These are phyloP conservation scores for Ganoderma resinaceum DNA, from an alignment of 1,284 basidiomycete genomes.

Conservation along the genomic window DNA sequence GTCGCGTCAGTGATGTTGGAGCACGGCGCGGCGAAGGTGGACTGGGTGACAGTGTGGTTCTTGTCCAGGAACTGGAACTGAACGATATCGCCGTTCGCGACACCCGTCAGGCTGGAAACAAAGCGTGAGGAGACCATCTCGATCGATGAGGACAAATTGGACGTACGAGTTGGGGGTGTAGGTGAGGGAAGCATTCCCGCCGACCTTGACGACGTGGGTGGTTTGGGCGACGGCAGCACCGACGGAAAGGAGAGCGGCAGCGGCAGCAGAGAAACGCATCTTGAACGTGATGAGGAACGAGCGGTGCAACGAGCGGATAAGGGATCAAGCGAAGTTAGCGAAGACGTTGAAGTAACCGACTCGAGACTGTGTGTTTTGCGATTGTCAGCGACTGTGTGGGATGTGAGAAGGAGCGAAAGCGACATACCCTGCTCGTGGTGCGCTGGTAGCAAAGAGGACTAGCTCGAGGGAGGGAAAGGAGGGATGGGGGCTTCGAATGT, in stretches of 20 bases:
- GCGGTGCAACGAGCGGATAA: conserved; percentile 27
- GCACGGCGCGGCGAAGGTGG: conserved; percentile 60
- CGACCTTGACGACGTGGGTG: conserved; percentile 52
- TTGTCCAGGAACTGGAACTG: conserved; percentile 55
- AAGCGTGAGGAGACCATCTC: neutral
- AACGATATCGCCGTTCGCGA: conserved; percentile 57
- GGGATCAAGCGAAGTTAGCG: conserved; percentile 35
- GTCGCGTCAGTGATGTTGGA: conserved; percentile 36
- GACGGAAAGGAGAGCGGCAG: conserved; percentile 51
- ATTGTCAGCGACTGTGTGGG: conserved; percentile 5
- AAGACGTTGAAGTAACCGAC: conserved; percentile 40
- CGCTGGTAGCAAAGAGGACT: conserved; percentile 39
- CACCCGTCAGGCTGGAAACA: conserved; percentile 46
- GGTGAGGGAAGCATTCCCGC: conserved; percentile 48
- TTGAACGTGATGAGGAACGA: conserved; percentile 37
- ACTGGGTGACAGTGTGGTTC: conserved; percentile 63
- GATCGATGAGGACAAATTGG: neutral
- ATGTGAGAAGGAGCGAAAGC: neutral
- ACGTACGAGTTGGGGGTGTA: conserved; percentile 49
- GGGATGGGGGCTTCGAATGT: neutral
- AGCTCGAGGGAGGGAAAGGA: conserved; percentile 34
- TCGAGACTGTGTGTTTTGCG: conserved; percentile 37
- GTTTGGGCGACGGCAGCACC: conserved; percentile 47
- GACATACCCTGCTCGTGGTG: conserved; percentile 45
- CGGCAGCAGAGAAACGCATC: conserved; percentile 59